Conservation (phyloP, 2,329 filamentous ascomycete genomes). For the Fonsecaea pedrosoi region DNA sequence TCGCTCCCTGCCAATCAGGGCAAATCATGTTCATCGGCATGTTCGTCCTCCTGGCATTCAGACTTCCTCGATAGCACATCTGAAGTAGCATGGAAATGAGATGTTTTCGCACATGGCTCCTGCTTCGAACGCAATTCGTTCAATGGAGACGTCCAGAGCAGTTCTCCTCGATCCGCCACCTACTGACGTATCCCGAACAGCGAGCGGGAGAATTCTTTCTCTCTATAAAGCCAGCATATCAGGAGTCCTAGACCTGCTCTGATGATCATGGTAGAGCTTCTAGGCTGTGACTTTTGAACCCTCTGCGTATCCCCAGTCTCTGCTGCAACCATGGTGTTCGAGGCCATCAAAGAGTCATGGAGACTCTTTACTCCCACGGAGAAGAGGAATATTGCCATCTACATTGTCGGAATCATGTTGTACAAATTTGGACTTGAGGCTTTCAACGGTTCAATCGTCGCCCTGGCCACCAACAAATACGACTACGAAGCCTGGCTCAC, state of each 20-base stretch:
- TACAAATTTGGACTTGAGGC: slow-evolving; percentile 61
- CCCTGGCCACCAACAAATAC: slow-evolving; percentile 59
- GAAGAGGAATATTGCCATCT: slow-evolving; percentile 55
- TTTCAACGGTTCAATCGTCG: slow-evolving; percentile 59
- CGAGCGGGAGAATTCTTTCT: background rate
- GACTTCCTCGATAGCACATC: background rate
- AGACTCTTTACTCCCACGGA: slow-evolving; percentile 49
- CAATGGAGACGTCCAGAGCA: background rate
- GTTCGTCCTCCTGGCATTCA: background rate
- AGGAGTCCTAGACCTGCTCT: background rate
- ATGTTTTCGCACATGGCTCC: background rate
- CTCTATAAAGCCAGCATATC: background rate
- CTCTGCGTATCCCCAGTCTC: background rate
- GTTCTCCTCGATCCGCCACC: background rate
- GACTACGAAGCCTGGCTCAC: slow-evolving; percentile 51
- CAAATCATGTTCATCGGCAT: background rate
- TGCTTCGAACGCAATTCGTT: background rate
- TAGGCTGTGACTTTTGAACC: background rate
- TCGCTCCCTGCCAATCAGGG: background rate
- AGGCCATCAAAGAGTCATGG: slow-evolving; percentile 15
- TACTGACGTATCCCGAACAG: background rate
- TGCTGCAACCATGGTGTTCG: slow-evolving; percentile 6
- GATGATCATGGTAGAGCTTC: background rate
- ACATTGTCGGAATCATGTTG: slow-evolving; percentile 59
- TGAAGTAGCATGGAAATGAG: background rate